Evolutionary conservation across 306 rosid genomes (phyloP), one percentile per base, ranked within the genome.

Genomic region (Fragaria iinumae): DNA sequence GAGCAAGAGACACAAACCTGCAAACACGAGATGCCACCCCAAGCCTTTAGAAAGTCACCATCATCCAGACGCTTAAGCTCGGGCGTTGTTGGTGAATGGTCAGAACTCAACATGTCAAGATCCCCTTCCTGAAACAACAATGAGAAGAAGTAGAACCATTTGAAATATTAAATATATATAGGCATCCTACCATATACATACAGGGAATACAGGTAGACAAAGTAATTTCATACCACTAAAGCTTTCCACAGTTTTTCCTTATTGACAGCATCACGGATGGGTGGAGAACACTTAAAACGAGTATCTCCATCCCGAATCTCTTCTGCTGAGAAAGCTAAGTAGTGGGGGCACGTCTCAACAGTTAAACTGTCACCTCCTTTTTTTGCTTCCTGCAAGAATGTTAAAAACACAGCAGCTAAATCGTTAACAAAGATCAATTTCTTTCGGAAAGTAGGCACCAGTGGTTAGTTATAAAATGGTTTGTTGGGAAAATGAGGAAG

Each of bases 11-110:
- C 73, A 50, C 83, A 25, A 78, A 92, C 98, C 98, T 94, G 95
- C 86, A 95, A 79, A 76, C 96, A 83, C 1, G 97, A 95, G 79
- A 95, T 82, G 76, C 98, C 98, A 67, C 98, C 98, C 98, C 98
- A 95, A 25, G 97, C 98, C 86, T 16, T 95, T 80, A 95, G 82
- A 81, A 95, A 90, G 83, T 95, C 84, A 38, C 97, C 98, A 71
- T 88, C 90, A 43, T 90, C 81, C 60, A 87, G 90, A 69, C 86
- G 96, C 92, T 95, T 95, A 77, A 90, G 98, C 74, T 92, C 80
- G 41, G 97, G 97, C n/a, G 78, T 67, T 6, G 97, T 88, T 9
- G 98, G 97, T 47, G 97, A 95, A 82, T 95, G 98, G 82, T 95
- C 98, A 72, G 98, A 89, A 67, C 86, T 92, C 59, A 95, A 76